Base-by-base conservation (phyloP, 768 basidiomycete genomes). In the Cystoderma amianthinum region DNA sequence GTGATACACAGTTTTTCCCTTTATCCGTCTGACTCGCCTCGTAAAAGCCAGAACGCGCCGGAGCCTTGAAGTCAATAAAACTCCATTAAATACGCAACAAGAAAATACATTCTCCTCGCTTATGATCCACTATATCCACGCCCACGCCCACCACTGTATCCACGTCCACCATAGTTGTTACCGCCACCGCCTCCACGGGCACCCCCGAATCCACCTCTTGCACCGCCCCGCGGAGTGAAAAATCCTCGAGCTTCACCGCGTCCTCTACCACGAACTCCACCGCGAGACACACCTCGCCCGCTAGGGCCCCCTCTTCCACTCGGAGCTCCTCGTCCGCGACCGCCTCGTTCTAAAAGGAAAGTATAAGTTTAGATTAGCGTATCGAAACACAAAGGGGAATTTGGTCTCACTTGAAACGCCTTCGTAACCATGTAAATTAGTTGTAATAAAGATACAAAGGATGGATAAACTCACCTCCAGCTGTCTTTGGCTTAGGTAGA, bases 401-500 rank as follows among this genome's bases (percentile, higher is more conserved):
- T n/a, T 15, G 24, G 48, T 37, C 69, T 61, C 63, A 72, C 75
- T 76, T 47, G 72, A 63, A 39, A 74, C 62, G 54, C 74, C 15
- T 34, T 32, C 18, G 44, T 20, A n/a, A 21, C 19, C 17, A 19
- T 35, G 21, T 38, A 21, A 41, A 24, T 40, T 35, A 34, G 23
- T 41, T 32, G 37, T 38, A 38, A 19, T 16, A 36, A 36, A 30
- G 9, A 33, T 38, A 41, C 39, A 32, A 15, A 51, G 32, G 44
- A 38, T 44, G 24, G 44, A 39, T 20, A 48, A 19, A 60, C 69
- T 41, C 51, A 70, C 74, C 85, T 62, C 85, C 89, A 44, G 63
- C 72, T 15, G 72, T 69, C 70, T 96, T 98, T 40, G 95, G 94
- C 68, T 92, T 97, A 5, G 96, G 96, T 47, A 99, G 69, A 68